These are phyloP conservation scores for Mycena kentingensis DNA, from an alignment of 768 basidiomycete genomes.

Conservation along the genomic window DNA sequence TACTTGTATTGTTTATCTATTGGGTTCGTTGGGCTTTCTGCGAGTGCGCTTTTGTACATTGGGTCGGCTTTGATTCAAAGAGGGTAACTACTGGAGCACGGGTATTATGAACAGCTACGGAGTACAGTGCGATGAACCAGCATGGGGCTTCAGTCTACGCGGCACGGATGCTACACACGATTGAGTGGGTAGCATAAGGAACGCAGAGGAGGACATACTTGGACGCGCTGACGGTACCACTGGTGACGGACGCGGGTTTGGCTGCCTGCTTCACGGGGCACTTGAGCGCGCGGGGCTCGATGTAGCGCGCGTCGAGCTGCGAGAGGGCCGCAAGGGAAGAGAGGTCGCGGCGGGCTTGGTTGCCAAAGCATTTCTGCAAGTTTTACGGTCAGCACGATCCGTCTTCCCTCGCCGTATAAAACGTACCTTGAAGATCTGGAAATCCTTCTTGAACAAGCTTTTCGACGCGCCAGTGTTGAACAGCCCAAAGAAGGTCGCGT, in stretches of 20 bases:
- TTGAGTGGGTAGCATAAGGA: no score
- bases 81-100: no score
- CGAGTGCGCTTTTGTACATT: no score
- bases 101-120: no score
- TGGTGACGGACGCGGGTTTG: neutral
- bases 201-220: neutral
- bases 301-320: neutral
- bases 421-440: constrained; percentile 23
- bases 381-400: neutral
- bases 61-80: no score
- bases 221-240: neutral
- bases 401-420: neutral
- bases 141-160: no score
- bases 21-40: no score
- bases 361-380: constrained; percentile 13
- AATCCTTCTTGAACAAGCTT: constrained; percentile 21
- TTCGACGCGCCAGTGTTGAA: constrained; percentile 13
- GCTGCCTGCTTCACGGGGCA: neutral
- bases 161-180: no score
- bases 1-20: no score
- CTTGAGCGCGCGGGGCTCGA: neutral
- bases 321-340: neutral
- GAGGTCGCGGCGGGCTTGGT: neutral
- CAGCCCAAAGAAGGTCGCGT: constrained; percentile 20
- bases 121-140: no score